Evolutionary conservation across 306 rosid species (phyloP).

Genomic region (Quercus dentata): DNA sequence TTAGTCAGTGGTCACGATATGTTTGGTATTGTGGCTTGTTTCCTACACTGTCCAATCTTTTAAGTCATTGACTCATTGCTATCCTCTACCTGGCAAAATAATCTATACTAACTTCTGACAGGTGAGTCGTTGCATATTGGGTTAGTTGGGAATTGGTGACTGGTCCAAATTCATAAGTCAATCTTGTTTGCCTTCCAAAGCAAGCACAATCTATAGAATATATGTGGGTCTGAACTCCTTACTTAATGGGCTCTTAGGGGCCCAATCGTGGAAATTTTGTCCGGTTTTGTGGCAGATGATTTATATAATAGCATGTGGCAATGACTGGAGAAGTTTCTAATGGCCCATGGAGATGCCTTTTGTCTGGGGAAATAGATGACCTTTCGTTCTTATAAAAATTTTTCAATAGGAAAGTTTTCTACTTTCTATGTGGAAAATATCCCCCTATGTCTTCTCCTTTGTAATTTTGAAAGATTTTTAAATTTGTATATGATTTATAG

Average conservation of each 20-base stretch:
- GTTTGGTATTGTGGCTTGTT: not conserved
- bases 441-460: too few relatives aligned
- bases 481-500: too few relatives aligned
- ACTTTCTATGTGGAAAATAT: not conserved
- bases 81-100: not conserved
- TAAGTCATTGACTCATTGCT: not conserved
- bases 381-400: not conserved
- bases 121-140: not conserved
- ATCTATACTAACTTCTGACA: not conserved
- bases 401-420: not conserved
- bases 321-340: constrained; percentile 4
- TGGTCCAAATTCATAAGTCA: not conserved
- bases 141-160: not conserved
- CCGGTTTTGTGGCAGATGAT: not conserved
- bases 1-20: not conserved
- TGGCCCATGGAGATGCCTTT: not conserved
- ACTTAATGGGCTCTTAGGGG: not conserved
- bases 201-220: not conserved
- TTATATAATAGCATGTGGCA: constrained; percentile 4
- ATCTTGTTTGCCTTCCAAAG: not conserved
- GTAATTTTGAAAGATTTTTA: too few relatives aligned
- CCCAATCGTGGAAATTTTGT: not conserved
- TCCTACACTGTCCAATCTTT: not conserved
- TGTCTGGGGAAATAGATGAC: not conserved
- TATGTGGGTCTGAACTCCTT: not conserved